phyloP scores from a whole-genome alignment of 192 early-diverging fungal species.

The Entomortierella chlamydospora region DNA sequence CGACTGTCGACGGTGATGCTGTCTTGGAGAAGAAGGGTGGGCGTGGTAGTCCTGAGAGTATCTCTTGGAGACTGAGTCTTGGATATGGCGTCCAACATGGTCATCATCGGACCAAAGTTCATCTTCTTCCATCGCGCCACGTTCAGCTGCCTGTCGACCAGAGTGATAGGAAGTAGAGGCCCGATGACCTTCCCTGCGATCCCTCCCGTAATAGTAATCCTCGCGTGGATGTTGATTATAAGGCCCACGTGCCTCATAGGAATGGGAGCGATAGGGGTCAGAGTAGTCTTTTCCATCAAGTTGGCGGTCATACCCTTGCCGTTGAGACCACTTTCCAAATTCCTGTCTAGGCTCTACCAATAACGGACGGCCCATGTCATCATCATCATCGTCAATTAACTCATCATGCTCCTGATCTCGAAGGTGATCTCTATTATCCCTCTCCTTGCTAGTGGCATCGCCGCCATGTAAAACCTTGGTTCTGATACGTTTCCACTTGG shows the following conservation, averaged over 20 bases:
- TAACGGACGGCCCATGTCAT: constrained; percentile 6
- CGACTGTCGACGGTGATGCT: constrained; percentile 30
- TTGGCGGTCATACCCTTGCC: not conserved
- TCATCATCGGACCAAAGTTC: constrained; percentile 47
- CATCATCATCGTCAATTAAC: constrained; percentile 41
- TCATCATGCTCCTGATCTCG: constrained; percentile 35
- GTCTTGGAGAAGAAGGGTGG: not conserved
- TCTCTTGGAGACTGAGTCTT: not conserved
- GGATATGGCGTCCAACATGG: not conserved
- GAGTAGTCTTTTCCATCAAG: not conserved
- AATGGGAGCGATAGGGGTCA: constrained; percentile 5
- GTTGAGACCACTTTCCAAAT: not conserved
- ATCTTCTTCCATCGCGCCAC: constrained; percentile 10
- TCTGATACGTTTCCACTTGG: constrained; percentile 53
- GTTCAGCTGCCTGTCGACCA: not conserved
- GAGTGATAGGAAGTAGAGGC: constrained; percentile 1
- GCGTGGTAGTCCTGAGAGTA: constrained; percentile 5
- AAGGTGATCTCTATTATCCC: constrained; percentile 1
- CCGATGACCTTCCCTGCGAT: constrained; percentile 2
- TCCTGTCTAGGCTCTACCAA: constrained; percentile 5
- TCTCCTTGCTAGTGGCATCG: constrained; percentile 24
- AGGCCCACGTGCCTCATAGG: not conserved
- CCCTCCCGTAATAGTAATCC: not conserved
- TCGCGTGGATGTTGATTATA: not conserved
- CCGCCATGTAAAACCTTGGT: constrained; percentile 45